Evolutionary conservation across 805 yeast species (phyloP).

Genomic region (Saccharomycopsis guyanensis): DNA sequence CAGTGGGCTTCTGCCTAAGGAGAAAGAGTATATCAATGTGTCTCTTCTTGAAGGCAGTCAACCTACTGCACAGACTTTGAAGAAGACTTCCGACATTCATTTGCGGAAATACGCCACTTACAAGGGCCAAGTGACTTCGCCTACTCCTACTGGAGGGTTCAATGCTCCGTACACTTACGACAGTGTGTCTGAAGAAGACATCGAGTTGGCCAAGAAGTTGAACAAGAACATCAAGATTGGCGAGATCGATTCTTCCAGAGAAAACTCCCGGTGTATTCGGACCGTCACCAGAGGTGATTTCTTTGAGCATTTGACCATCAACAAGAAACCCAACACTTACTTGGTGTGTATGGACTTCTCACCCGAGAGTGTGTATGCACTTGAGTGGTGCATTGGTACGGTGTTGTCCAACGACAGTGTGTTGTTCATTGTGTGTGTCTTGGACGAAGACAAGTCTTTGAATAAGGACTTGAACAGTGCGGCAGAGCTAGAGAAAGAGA

Average conservation of each 20-base stretch:
- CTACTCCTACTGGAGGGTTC: slow-evolving; percentile 23
- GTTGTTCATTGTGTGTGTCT: slow-evolving; percentile 47
- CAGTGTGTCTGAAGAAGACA: slow-evolving; percentile 49
- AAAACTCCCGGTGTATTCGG: slow-evolving; percentile 47
- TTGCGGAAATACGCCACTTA: slow-evolving; percentile 50
- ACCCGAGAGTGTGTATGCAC: slow-evolving; percentile 73
- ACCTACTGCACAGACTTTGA: slow-evolving; percentile 35
- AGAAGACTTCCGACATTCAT: slow-evolving; percentile 37
- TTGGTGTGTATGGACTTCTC: slow-evolving; percentile 76
- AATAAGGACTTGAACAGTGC: neutral
- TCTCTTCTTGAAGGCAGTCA: slow-evolving; percentile 4
- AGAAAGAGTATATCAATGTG: slow-evolving; percentile 27
- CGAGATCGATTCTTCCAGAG: slow-evolving; percentile 40
- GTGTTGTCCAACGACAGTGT: slow-evolving; percentile 78
- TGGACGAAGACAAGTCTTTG: slow-evolving; percentile 13
- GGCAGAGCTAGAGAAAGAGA: slow-evolving; percentile 26
- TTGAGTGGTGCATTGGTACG: slow-evolving; percentile 85
- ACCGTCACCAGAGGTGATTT: slow-evolving; percentile 56
- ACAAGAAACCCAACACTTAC: slow-evolving; percentile 45
- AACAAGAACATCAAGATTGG: slow-evolving; percentile 47
- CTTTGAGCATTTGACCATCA: slow-evolving; percentile 34
- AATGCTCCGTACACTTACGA: slow-evolving; percentile 55
- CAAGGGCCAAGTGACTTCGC: slow-evolving; percentile 44
- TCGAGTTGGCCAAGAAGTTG: slow-evolving; percentile 44
- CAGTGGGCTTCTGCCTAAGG: slow-evolving; percentile 28